A percentile compares a stretch with the other conserved stretches of the same genome.
Conservation (phyloP, 768 basidiomycete species). For the Suillus clintonianus region DNA sequence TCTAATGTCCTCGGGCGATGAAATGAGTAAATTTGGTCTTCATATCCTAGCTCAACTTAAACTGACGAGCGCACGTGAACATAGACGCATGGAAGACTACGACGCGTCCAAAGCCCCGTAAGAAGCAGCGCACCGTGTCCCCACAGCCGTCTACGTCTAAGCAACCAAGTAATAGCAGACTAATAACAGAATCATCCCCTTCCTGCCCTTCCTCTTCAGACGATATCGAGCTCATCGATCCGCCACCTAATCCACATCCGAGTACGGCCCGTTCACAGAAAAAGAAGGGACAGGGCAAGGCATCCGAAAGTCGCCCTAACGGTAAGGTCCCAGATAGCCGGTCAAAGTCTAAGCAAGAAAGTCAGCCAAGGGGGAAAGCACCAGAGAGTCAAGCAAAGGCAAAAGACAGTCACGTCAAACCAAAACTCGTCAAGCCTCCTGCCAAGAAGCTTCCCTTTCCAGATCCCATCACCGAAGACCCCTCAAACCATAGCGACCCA, state of each 20-base stretch:
- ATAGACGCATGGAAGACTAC: constrained; percentile 7
- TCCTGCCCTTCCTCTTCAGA: background rate
- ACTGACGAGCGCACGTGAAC: constrained; percentile 2
- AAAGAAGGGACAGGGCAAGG: constrained; percentile 10
- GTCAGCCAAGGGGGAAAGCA: background rate
- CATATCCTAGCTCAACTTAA: constrained; percentile 1
- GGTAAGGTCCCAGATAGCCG: background rate
- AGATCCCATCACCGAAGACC: constrained; percentile 7
- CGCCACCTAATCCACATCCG: constrained; percentile 9
- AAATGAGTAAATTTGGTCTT: constrained; percentile 27
- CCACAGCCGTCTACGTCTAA: constrained; percentile 21
- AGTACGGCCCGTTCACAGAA: constrained; percentile 9
- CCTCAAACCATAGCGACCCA: background rate
- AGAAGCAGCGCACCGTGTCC: constrained; percentile 17
- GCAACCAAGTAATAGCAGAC: constrained; percentile 1
- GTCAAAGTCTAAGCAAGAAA: constrained; percentile 14
- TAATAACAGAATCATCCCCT: background rate
- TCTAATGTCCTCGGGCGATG: constrained; percentile 34
- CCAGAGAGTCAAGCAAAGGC: constrained; percentile 1
- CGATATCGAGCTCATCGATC: constrained; percentile 5
- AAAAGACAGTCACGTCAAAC: background rate
- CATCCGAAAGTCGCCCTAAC: constrained; percentile 7
- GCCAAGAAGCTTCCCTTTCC: constrained; percentile 13
- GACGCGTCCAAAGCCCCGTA: constrained; percentile 18
- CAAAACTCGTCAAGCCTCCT: background rate